phyloP scores from a whole-genome alignment of 495 filamentous ascomycete genomes.

The Penicillium manginii region DNA sequence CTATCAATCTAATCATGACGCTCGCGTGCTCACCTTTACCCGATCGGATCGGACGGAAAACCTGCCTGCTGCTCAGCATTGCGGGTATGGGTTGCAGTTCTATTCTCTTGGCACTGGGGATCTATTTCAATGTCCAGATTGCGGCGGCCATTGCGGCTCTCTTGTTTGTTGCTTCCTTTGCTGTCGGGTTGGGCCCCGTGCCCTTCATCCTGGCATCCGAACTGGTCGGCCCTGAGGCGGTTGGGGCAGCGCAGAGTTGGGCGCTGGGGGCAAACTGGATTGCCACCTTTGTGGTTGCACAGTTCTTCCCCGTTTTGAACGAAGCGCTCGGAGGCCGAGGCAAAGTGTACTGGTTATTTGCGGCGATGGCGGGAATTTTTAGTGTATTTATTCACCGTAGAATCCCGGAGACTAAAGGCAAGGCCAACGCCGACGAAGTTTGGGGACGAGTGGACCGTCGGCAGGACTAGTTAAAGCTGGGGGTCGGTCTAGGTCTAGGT shows the following conservation, averaged over 20 bases:
- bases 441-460: constrained; percentile 66
- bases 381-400: constrained; percentile 66
- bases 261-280: constrained; percentile 86
- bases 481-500: neutral
- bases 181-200: constrained; percentile 87
- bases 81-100: constrained; percentile 79
- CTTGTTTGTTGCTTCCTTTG: constrained; percentile 86
- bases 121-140: constrained; percentile 66
- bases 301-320: constrained; percentile 90
- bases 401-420: constrained; percentile 86
- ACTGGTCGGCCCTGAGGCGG: constrained; percentile 83
- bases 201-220: constrained; percentile 93
- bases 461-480: constrained; percentile 33
- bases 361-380: constrained; percentile 67
- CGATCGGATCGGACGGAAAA: constrained; percentile 84
- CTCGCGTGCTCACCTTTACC: constrained; percentile 78
- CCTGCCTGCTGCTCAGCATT: constrained; percentile 79
- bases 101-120: constrained; percentile 73
- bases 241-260: constrained; percentile 85
- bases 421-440: constrained; percentile 79
- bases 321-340: constrained; percentile 72
- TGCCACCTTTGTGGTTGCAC: constrained; percentile 87
- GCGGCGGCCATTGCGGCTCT: constrained; percentile 80
- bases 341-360: constrained; percentile 87
- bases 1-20: constrained; percentile 84